Evolutionary conservation across 2,329 filamentous ascomycete species (phyloP).

Genomic region (Ceratocystis smalleyi): DNA sequence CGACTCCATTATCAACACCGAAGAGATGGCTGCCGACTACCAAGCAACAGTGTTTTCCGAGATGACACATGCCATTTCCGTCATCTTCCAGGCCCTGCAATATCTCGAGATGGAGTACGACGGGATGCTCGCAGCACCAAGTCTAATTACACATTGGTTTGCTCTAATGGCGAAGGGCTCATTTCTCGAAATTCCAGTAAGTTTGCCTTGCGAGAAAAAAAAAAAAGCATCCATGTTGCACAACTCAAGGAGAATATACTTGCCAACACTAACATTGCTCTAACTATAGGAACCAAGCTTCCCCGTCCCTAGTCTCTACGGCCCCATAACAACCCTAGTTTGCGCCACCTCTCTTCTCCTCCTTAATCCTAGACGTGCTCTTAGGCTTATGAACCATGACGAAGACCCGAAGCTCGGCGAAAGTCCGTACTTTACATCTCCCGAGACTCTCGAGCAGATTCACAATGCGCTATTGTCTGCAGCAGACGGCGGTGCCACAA

Average conservation of each 20-base stretch:
- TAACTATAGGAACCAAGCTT: constrained; percentile 10
- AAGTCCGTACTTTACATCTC: constrained; percentile 48
- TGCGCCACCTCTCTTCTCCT: constrained; percentile 57
- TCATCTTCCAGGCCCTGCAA: constrained; percentile 47
- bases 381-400: constrained; percentile 41
- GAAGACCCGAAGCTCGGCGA: constrained; percentile 29
- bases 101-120: constrained; percentile 28
- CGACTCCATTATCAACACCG: constrained; percentile 32
- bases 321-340: constrained; percentile 42
- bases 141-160: constrained; percentile 13
- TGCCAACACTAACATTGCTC: neutral
- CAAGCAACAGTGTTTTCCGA: constrained; percentile 50
- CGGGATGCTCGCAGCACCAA: constrained; percentile 10
- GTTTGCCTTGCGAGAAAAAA: constrained; percentile 21
- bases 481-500: constrained; percentile 38
- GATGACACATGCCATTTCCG: constrained; percentile 55
- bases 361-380: constrained; percentile 47
- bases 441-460: constrained; percentile 53
- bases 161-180: constrained; percentile 40
- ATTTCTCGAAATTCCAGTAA: constrained; percentile 55
- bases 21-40: constrained; percentile 45
- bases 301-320: constrained; percentile 15
- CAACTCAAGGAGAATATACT: no score
- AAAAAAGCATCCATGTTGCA: neutral
- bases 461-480: constrained; percentile 54